Evolutionary conservation across 139 green algal genomes (phyloP).

Genomic region (Asterochloris sp.): DNA sequence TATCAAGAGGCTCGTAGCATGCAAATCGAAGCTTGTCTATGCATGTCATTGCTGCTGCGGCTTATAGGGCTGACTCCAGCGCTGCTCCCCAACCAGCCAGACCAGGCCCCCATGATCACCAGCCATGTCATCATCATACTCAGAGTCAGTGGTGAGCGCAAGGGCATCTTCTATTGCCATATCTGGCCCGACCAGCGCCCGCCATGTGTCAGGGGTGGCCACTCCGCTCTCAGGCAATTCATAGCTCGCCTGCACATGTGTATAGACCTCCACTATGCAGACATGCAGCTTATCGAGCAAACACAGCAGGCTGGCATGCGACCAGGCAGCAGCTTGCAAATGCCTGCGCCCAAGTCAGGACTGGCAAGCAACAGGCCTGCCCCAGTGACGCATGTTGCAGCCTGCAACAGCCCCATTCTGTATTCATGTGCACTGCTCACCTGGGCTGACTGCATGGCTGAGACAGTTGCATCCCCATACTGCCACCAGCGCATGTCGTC

Average conservation of each 20-base stretch:
- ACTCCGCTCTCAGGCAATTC: slow-evolving; percentile 69
- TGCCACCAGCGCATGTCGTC: slow-evolving; percentile 66
- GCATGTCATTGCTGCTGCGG: too few species aligned
- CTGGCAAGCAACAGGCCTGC: not conserved
- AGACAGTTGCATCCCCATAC: slow-evolving; percentile 49
- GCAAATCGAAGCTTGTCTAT: too few species aligned
- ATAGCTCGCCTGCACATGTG: slow-evolving; percentile 59
- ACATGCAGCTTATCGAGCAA: not conserved
- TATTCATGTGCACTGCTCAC: slow-evolving; percentile 6
- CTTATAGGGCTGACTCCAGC: slow-evolving; percentile 37
- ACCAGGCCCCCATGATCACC: slow-evolving; percentile 36
- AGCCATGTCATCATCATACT: slow-evolving; percentile 61
- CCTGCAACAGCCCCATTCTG: not conserved
- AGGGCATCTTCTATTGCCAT: slow-evolving; percentile 48
- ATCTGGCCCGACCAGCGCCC: slow-evolving; percentile 48
- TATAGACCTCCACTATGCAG: not conserved
- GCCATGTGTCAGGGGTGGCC: slow-evolving; percentile 58
- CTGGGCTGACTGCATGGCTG: slow-evolving; percentile 56
- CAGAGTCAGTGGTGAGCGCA: slow-evolving; percentile 29
- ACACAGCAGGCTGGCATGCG: not conserved
- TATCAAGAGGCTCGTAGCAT: too few species aligned
- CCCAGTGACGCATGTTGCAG: not conserved
- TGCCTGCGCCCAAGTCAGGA: not conserved
- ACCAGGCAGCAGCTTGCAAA: not conserved
- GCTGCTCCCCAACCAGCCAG: slow-evolving; percentile 78